Base-by-base conservation (phyloP, 2,329 filamentous ascomycete species). In the Alternaria panax region DNA sequence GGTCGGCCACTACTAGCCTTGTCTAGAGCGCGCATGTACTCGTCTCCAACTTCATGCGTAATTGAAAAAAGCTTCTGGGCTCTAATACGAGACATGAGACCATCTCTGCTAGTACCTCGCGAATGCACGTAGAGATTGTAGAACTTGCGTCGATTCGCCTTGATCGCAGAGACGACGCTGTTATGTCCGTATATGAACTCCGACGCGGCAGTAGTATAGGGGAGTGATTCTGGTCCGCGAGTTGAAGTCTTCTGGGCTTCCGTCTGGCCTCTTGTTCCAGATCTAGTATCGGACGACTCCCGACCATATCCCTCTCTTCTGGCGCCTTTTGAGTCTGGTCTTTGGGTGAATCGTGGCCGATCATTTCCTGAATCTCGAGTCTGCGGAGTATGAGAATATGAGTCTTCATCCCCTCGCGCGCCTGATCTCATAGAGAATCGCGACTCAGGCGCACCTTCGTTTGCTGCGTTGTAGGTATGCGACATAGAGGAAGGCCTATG, bases 131-230 rank as follows among this genome's bases (percentile, higher is more conserved):
- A 97, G 4, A 99, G 84, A 54, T 88, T 91, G 81, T 97, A 96
- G 3, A 96, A 79, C 70, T 91, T 88, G 57, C 95, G 88, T 32
- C 87, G 84, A 11, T 82, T 82, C 43, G 87, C 86, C 65, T 85
- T 87, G 20, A 99, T 81, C 0, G 93, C 93, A 20, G 93, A 91
- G 63, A 90, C 85, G 22, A 98, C 92, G 2, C 92, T 88, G 2
- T 90, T 91, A 43, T 86, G 87, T 6, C 95, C 95, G 74, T 96
- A 98, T 2, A 99, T 82, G 69, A 97, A 98, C 62, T 97, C 90
- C 0, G 93, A 97, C 5, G 92, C 92, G 0, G 94, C 90, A 0
- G 92, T 96, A 0, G 92, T 92, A 73, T 94, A 89, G 1, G 88
- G 87, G 18, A 91, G 83, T 66, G 86, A 67, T 40, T 74, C 70